Evolutionary conservation across 148 eudicot species (phyloP), one percentile per base, ranked within the genome.

Genomic region (Heliosperma pusillum): DNA sequence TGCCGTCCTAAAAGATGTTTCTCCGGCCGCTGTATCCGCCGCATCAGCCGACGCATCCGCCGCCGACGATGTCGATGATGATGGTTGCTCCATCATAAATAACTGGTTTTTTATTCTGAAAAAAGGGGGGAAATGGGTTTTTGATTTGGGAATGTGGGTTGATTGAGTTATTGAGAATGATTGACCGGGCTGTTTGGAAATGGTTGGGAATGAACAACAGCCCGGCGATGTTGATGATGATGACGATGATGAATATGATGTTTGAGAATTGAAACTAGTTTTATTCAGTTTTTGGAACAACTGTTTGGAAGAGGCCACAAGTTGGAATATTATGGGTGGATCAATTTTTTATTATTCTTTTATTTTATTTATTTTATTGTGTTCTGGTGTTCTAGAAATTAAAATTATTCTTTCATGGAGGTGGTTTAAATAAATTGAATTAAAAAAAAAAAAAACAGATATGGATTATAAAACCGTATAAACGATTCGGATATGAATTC

Each of bases 1-100:
- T 40, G 95, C 87, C 27, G 96, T 75, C 12, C 76, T 61, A 15
- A 25, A 30, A 8, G 73, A 70, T 15, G 27, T 1, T 13, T 71
- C 74, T 17, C 24, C 74, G 36, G n/a, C 20, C 13, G 3, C 10
- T 5, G 59, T 17, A 5, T 58, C 36, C 53, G 10, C 19, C 17
- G 69, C 30, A 10, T 36, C 42, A 36, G 42, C 10, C 42, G 45
- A 9, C 69, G 9, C 56, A 29, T 17, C 42, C 19, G 74, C 42
- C 40, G 22, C 69, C 20, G 61, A 64, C 29, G 45, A 24, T 25
- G 78, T 68, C 25, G 66, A 55, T 2, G 78, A 56, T 11, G 71
- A 33, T 19, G 79, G 15, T 11, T 26, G 36, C 20, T 77, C 79
- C 79, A 70, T 77, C 60, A 15, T 11, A 36, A 6, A 36, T 36